Conservation (phyloP, 1,139 yeast genomes). For the Scheffersomyces stambukii region DNA sequence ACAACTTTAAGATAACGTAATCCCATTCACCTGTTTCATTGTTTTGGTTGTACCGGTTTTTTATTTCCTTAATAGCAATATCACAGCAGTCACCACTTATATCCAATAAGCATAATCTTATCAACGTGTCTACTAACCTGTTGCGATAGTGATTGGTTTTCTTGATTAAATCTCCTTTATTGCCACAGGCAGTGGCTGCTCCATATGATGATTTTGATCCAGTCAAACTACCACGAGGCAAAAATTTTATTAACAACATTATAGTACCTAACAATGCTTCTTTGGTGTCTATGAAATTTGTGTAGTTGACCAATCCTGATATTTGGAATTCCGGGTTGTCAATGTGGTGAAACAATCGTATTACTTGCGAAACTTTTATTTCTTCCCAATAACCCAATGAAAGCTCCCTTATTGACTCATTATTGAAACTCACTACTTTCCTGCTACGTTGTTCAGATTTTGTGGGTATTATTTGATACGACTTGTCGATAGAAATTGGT, state of each 20-base stretch:
- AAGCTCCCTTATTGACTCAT: conserved; percentile 19
- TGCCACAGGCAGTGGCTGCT: conserved; percentile 27
- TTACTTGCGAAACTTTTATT: conserved; percentile 29
- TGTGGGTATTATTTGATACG: conserved; percentile 26
- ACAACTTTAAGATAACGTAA: conserved; percentile 24
- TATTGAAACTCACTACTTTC: conserved; percentile 15
- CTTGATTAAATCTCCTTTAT: no score
- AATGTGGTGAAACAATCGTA: conserved; percentile 27
- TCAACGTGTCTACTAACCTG: conserved; percentile 27
- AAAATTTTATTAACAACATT: conserved; percentile 17
- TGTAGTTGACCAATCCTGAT: conserved; percentile 31
- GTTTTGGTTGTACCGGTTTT: conserved; percentile 11
- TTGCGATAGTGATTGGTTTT: conserved; percentile 33
- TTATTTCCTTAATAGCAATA: conserved; percentile 21
- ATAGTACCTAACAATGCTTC: conserved; percentile 15
- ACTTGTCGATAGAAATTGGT: conserved; percentile 24
- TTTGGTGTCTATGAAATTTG: conserved; percentile 18
- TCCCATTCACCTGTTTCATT: conserved; percentile 22
- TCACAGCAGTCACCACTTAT: conserved; percentile 15
- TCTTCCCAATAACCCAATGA: conserved; percentile 30
- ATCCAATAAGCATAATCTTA: conserved; percentile 21
- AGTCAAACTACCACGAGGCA: conserved; percentile 25
- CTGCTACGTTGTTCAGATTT: conserved; percentile 9
- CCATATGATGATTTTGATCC: conserved; percentile 29
- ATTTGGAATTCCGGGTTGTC: conserved; percentile 34